A percentile compares a stretch with the other conserved stretches of the same genome.
These are phyloP conservation scores for Bacidia gigantensis DNA, from an alignment of 495 filamentous ascomycete genomes.

Conservation along the genomic window DNA sequence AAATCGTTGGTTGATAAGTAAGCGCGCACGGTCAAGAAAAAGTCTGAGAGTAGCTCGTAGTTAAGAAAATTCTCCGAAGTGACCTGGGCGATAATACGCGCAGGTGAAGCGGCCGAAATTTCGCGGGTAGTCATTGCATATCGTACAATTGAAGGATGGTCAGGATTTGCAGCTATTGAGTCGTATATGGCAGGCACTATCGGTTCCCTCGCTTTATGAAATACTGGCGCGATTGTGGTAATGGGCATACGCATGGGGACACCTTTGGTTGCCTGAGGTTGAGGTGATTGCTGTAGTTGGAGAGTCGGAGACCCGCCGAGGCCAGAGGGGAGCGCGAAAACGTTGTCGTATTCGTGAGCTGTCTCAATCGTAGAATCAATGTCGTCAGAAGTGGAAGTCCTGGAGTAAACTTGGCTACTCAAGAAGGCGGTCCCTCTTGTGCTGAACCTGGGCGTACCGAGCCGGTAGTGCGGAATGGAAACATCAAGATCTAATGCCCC, in stretches of 20 bases:
- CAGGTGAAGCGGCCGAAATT: slow-evolving; percentile 80
- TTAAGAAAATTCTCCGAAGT: slow-evolving; percentile 92
- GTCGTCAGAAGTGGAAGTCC: slow-evolving; percentile 39
- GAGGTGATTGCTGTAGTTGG: slow-evolving; percentile 28
- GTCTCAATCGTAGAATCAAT: slow-evolving; percentile 40
- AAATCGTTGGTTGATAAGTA: slow-evolving; percentile 69
- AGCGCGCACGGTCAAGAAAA: slow-evolving; percentile 87
- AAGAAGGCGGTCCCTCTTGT: slow-evolving; percentile 64
- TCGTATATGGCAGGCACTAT: slow-evolving; percentile 60
- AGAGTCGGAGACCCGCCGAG: slow-evolving; percentile 23
- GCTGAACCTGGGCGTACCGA: slow-evolving; percentile 75
- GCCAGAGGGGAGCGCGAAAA: slow-evolving; percentile 30
- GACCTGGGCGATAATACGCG: slow-evolving; percentile 90
- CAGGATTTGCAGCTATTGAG: slow-evolving; percentile 51
- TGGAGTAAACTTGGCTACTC: slow-evolving; percentile 55
- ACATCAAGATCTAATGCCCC: slow-evolving; percentile 51
- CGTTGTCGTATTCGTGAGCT: slow-evolving; percentile 30
- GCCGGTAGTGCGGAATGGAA: slow-evolving; percentile 72
- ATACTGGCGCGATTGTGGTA: slow-evolving; percentile 22
- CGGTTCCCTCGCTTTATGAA: slow-evolving; percentile 33
- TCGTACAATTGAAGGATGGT: slow-evolving; percentile 72
- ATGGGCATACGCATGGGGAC: slow-evolving; percentile 15
- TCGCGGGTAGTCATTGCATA: slow-evolving; percentile 58
- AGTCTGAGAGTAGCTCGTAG: slow-evolving; percentile 94
- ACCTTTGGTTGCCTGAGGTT: slow-evolving; percentile 17